Conservation (phyloP, 2,329 filamentous ascomycete genomes). For the Dryadomyces quercus-mongolicae region DNA sequence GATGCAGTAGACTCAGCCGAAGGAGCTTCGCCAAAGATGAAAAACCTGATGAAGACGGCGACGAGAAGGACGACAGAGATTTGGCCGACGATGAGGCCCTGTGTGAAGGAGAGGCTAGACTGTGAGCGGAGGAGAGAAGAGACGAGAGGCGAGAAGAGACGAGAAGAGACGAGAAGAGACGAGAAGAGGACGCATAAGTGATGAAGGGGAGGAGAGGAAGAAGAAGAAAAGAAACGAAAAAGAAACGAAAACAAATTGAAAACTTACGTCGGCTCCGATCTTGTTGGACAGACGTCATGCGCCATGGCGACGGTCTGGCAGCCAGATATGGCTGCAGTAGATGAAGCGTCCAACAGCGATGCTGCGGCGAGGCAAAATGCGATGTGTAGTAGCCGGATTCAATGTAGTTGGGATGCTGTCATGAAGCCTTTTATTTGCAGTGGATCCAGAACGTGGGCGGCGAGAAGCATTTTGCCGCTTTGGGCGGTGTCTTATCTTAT, state of each 20-base stretch:
- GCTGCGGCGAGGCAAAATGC: not conserved
- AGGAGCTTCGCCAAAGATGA: slow-evolving; percentile 93
- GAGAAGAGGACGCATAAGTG: no score
- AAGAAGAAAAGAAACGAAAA: not conserved
- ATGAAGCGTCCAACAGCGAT: not conserved
- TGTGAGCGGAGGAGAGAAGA: not conserved
- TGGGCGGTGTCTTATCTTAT: not conserved
- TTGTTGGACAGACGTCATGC: slow-evolving; percentile 28
- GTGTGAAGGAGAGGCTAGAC: slow-evolving; percentile 72
- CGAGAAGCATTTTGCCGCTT: not conserved
- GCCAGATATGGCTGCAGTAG: not conserved
- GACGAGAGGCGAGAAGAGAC: not conserved
- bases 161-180: no score
- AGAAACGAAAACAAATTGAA: not conserved
- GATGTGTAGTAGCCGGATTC: no score
- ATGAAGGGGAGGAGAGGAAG: not conserved
- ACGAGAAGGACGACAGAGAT: slow-evolving; percentile 84
- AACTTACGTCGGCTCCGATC: slow-evolving; percentile 34
- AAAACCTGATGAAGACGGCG: slow-evolving; percentile 97
- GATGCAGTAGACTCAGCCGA: slow-evolving; percentile 71
- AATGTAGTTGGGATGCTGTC: not conserved
- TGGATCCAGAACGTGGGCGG: not conserved
- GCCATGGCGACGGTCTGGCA: slow-evolving; percentile 20
- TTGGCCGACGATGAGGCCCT: slow-evolving; percentile 87
- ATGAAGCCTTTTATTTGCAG: not conserved